Evolutionary conservation across 768 basidiomycete species (phyloP), one percentile per base, ranked within the genome.

Genomic region (Mycena epipterygia): DNA sequence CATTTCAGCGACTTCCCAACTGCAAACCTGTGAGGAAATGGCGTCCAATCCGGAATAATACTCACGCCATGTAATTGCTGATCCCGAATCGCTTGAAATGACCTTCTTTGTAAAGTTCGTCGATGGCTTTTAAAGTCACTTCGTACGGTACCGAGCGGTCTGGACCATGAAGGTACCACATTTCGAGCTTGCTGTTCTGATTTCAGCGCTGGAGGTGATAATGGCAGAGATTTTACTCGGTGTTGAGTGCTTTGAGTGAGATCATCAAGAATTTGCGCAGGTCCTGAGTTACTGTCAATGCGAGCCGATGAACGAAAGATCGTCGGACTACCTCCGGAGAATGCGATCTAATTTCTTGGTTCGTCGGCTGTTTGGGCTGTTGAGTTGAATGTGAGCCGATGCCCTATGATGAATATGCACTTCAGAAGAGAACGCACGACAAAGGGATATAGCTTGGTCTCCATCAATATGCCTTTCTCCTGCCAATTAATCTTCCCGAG

Each of bases 1-100:
- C n/a, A 91, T 83, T 73, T 90, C 89, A 5, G 89, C 89, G n/a
- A 90, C 89, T 77, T 91, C 89, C 88, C 88, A 90, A 0, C 89
- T 84, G 1, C 1, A 3, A 76, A 66, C 46, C 21, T n/a, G 11
- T 52, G 42, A 60, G 19, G 23, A 23, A 14, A 51, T 75, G n/a
- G n/a, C n/a, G n/a, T 7, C 21, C 13, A 37, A 17, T 41, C 19
- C 21, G 41, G 53, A 51, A 32, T 29, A 3, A 27, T 14, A 77
- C 76, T 63, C 59, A 88, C 86, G 90, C 83, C 21, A 87, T 82
- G 64, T 82, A 91, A 75, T 91, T 90, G 73, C 89, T 90, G 68
- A 91, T 81, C 1, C 90, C 89, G 60, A 91, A 88, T 17, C 85
- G 84, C 70, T 89, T 86, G 75, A 90, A 90, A 48, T 84, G 80